These are phyloP conservation scores for Penicillium decumbens DNA, from an alignment of 2,329 filamentous ascomycete species.

Conservation along the genomic window DNA sequence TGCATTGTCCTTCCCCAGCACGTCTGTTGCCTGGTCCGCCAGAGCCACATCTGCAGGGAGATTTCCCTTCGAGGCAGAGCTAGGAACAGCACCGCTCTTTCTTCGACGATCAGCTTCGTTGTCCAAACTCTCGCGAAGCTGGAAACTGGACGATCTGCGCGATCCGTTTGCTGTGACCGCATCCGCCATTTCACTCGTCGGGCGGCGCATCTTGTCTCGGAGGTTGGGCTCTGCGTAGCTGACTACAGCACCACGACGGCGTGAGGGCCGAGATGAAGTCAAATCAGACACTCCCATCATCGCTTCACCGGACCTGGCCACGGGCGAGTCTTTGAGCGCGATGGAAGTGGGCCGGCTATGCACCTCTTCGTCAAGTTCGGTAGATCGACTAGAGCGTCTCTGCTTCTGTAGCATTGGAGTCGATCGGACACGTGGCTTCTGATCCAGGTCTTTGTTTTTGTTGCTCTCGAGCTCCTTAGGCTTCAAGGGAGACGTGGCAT, in stretches of 20 bases:
- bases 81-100: constrained; percentile 1
- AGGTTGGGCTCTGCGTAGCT: constrained; percentile 81
- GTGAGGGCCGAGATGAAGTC: constrained; percentile 58
- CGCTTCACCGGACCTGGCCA: constrained; percentile 8
- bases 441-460: constrained; percentile 1
- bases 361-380: constrained; percentile 8
- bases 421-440: constrained; percentile 11
- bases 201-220: constrained; percentile 76
- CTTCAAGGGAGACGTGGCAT: constrained; percentile 15
- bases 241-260: constrained; percentile 63
- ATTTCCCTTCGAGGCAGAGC: neutral
- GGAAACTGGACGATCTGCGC: constrained; percentile 46
- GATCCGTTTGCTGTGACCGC: constrained; percentile 58
- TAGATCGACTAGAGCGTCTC: constrained; percentile 9
- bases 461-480: constrained; percentile 10
- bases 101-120: constrained; percentile 14
- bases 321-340: constrained; percentile 7
- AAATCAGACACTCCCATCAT: constrained; percentile 12
- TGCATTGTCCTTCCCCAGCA: constrained; percentile 11
- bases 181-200: constrained; percentile 70
- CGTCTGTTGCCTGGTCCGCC: constrained; percentile 18
- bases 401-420: constrained; percentile 9
- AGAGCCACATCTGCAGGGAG: constrained; percentile 11
- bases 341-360: neutral
- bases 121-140: constrained; percentile 41